phyloP scores from a whole-genome alignment of 495 filamentous ascomycete genomes.

The Tuber brumale region DNA sequence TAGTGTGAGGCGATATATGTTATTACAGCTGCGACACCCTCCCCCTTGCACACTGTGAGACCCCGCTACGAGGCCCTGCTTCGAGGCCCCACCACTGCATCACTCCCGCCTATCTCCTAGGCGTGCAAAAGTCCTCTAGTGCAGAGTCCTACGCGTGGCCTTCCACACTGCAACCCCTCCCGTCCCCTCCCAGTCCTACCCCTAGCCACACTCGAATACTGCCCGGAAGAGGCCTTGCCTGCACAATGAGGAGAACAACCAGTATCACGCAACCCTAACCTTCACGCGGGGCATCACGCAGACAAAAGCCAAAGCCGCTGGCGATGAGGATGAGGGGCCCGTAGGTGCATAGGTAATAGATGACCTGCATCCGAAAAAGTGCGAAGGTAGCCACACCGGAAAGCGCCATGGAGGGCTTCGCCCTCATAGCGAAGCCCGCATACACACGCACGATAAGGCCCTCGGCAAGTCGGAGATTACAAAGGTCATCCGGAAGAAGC shows the following conservation, averaged over 20 bases:
- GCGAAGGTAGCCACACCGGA: slow-evolving; percentile 39
- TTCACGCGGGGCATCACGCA: slow-evolving; percentile 40
- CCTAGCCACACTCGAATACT: slow-evolving; percentile 31
- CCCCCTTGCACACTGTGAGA: slow-evolving; percentile 18
- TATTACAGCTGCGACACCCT: slow-evolving; percentile 15
- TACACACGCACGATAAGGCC: not conserved
- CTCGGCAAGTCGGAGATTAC: not conserved
- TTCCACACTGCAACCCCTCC: slow-evolving; percentile 34
- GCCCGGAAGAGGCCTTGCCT: slow-evolving; percentile 42
- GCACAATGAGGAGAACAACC: slow-evolving; percentile 26
- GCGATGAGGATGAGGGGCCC: slow-evolving; percentile 36
- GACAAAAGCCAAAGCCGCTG: slow-evolving; percentile 35
- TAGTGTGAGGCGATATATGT: slow-evolving; percentile 38
- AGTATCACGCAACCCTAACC: slow-evolving; percentile 30
- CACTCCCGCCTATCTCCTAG: slow-evolving; percentile 19
- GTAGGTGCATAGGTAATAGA: slow-evolving; percentile 37
- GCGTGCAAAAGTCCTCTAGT: slow-evolving; percentile 27
- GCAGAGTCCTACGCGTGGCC: slow-evolving; percentile 38
- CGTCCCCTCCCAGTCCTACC: slow-evolving; percentile 41
- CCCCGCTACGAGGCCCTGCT: slow-evolving; percentile 30
- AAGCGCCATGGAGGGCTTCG: slow-evolving; percentile 44
- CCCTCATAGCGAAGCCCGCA: slow-evolving; percentile 23
- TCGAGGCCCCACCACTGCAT: no score
- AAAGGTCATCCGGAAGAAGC: slow-evolving; percentile 22
- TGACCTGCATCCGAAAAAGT: slow-evolving; percentile 24